These are phyloP conservation scores for Metschnikowia noctiluminum DNA, from an alignment of 805 yeast genomes.

Conservation along the genomic window DNA sequence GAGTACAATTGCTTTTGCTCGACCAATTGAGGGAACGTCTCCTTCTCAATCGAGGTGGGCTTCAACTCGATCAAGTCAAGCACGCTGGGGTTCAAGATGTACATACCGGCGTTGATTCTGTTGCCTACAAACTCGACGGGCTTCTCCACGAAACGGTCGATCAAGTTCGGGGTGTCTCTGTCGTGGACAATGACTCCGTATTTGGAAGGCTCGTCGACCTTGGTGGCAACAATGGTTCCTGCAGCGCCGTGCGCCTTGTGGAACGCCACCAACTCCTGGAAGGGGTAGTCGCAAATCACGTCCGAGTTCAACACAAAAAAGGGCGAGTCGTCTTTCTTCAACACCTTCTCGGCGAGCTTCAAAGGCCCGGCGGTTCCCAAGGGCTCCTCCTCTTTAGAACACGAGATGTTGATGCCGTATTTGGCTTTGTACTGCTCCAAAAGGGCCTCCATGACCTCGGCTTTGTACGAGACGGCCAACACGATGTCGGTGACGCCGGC, in stretches of 20 bases:
- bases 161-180: constrained; percentile 89
- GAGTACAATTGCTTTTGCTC: constrained; percentile 87
- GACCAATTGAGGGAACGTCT: constrained; percentile 96
- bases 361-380: constrained; percentile 99
- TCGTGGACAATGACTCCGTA: constrained; percentile 99
- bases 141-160: constrained; percentile 98
- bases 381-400: constrained; percentile 98
- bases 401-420: constrained; percentile 92
- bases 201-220: constrained; percentile 99
- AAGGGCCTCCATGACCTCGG: constrained; percentile 97
- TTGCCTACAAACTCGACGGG: constrained; percentile 99
- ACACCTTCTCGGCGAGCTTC: constrained; percentile 90
- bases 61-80: constrained; percentile 94
- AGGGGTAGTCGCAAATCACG: constrained; percentile 98
- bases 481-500: constrained; percentile 99
- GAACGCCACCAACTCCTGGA: constrained; percentile 85
- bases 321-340: constrained; percentile 93
- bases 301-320: constrained; percentile 97
- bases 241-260: constrained; percentile 95
- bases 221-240: constrained; percentile 98
- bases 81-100: constrained; percentile 95
- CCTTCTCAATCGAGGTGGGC: constrained; percentile 99
- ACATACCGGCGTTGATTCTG: constrained; percentile 99
- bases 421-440: constrained; percentile 90
- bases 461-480: constrained; percentile 97